Conservation (phyloP, 805 yeast species). For the Kodamaea neixiangensis region DNA sequence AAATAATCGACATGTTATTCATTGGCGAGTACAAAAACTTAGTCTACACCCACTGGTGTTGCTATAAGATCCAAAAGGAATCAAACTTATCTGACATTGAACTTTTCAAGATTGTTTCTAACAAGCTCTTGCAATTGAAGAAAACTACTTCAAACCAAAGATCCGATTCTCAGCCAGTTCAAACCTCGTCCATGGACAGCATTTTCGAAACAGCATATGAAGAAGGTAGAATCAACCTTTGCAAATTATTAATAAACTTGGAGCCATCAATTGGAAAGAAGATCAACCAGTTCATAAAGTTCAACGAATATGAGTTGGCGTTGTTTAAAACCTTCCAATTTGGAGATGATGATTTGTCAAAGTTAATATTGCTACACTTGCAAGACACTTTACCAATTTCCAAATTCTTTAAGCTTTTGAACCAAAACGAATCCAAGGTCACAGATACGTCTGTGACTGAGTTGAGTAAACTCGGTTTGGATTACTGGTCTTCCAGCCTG, state of each 20-base stretch:
- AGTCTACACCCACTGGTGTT: conserved; percentile 81
- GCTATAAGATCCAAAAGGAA: conserved; percentile 60
- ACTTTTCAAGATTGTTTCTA: conserved; percentile 50
- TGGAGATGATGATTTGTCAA: conserved; percentile 60
- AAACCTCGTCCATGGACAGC: conserved; percentile 47
- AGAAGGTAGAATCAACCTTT: conserved; percentile 76
- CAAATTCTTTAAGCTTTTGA: conserved; percentile 68
- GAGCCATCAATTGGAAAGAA: conserved; percentile 68
- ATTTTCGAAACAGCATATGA: conserved; percentile 68
- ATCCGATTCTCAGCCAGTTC: conserved; percentile 19
- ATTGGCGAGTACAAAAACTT: conserved; percentile 36
- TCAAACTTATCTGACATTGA: conserved; percentile 57
- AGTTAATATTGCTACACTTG: conserved; percentile 57
- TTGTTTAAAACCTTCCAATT: conserved; percentile 64
- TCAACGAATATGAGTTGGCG: conserved; percentile 74
- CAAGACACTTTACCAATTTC: conserved; percentile 58
- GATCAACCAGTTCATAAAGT: conserved; percentile 58
- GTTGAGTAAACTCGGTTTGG: conserved; percentile 17
- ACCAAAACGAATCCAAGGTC: conserved; percentile 39
- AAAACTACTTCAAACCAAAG: conserved; percentile 16
- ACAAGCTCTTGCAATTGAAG: conserved; percentile 36
- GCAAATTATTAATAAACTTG: conserved; percentile 63
- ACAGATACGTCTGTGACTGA: conserved; percentile 32
- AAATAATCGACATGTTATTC: conserved; percentile 54
- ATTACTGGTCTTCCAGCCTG: conserved; percentile 6